Conservation (phyloP, 2,329 filamentous ascomycete genomes). For the Trichoderma sp. region DNA sequence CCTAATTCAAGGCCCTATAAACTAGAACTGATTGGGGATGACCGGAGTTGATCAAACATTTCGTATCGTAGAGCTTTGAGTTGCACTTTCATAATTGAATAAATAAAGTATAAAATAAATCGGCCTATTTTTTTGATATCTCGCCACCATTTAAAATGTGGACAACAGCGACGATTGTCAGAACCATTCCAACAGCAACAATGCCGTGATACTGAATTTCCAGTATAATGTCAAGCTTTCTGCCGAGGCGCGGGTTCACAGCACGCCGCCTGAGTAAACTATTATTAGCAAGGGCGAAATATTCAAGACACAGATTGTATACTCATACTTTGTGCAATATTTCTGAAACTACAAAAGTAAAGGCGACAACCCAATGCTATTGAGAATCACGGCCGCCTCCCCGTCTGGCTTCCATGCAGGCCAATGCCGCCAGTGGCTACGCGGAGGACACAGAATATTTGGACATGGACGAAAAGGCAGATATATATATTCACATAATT, state of each 20-base stretch:
- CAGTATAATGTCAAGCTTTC: constrained; percentile 8
- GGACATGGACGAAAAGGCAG: background rate
- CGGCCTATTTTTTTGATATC: no score
- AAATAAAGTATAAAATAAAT: background rate
- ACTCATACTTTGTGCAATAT: constrained; percentile 12
- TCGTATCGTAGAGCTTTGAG: no score
- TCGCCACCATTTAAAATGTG: background rate
- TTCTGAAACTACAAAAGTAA: constrained; percentile 3
- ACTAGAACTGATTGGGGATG: no score
- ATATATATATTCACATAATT: background rate
- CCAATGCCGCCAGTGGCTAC: constrained; percentile 13
- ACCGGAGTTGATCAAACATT: no score
- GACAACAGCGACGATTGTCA: background rate
- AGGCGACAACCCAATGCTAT: constrained; percentile 12
- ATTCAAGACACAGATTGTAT: rapidly evolving
- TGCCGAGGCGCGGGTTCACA: constrained; percentile 3
- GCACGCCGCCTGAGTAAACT: background rate
- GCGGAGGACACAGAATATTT: constrained; percentile 15
- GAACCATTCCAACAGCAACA: background rate
- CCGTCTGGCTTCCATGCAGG: constrained; percentile 4
- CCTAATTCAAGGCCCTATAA: no score
- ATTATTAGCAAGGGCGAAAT: background rate
- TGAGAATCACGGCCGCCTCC: constrained; percentile 4
- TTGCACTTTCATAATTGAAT: no score
- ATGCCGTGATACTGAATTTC: constrained; percentile 10